Evolutionary conservation across 2,329 filamentous ascomycete genomes (phyloP), one percentile per base, ranked within the genome.

Genomic region (Cryphonectria carpinicola): DNA sequence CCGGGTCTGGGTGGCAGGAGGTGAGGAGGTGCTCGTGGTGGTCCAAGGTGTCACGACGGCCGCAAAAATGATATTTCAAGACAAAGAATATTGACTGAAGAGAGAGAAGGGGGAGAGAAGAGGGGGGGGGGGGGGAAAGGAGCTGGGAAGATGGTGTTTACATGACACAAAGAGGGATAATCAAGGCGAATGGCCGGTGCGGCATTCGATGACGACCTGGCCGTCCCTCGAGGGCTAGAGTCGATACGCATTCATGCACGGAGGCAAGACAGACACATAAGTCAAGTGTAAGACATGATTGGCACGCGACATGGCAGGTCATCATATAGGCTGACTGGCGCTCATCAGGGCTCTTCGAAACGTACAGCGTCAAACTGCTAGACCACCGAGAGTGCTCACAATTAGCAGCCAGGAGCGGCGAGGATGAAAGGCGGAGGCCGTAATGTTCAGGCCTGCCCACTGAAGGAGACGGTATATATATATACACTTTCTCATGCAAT

Each of bases 1-100:
- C 89, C 89, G 0, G 89, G 89, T 17, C 77, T 91, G 76, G 85
- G 85, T 37, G 83, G 83, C 2, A 79, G 85, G 77, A 79, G 82
- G 76, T 87, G 77, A 81, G 7, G 60, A 41, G 52, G 43, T 14
- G 35, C 22, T 43, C 13, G 41, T 14, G 14, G 41, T 17, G 41
- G 13, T 43, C 3, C 3, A 13, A 17, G 4, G 46, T 63, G n/a
- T 25, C n/a, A 28, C 25, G 52, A 37, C 13, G 11, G 61, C 61
- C 0, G 32, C 32, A 14, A 28, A 28, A 11, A n/a, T 49, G 22
- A n/a, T 49, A n/a, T 19, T 49, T n/a, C 46, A n/a, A n/a, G 19
- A 49, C 19, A 49, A 49, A 49, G 7, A 22, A 49, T 6, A 11
- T 49, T 49, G 19, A n/a, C 8, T 22, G 37, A n/a, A 8, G 22